These are phyloP conservation scores for Chaetomiaceae sp. DNA, from an alignment of 2,329 filamentous ascomycete genomes.

Conservation along the genomic window DNA sequence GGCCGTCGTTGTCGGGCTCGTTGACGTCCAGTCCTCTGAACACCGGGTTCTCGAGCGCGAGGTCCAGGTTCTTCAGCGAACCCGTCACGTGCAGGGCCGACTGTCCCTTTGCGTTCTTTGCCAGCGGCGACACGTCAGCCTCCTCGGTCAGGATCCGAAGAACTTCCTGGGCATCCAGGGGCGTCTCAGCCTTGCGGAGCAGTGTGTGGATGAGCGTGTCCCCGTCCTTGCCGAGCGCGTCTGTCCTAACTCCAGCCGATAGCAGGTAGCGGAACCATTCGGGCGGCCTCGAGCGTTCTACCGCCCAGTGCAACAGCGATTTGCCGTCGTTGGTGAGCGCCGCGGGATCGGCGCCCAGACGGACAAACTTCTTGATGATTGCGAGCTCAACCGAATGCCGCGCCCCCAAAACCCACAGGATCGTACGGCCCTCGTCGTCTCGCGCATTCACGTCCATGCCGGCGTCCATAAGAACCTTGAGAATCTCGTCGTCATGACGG, in stretches of 20 bases:
- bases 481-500: neutral
- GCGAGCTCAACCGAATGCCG: neutral
- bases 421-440: neutral
- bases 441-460: conserved; percentile 5
- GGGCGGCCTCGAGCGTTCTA: neutral
- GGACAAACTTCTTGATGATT: neutral
- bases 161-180: neutral
- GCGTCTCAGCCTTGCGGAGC: neutral
- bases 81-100: neutral
- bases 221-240: neutral
- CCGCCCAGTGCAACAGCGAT: neutral
- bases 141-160: neutral
- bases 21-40: neutral
- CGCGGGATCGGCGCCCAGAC: neutral
- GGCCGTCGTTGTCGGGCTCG: neutral
- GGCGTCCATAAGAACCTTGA: neutral
- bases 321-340: neutral
- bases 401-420: neutral
- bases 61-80: neutral
- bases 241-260: neutral
- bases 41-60: neutral
- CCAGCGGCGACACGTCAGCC: neutral
- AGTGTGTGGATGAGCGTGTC: neutral
- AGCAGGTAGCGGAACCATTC: neutral
- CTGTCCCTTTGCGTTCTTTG: neutral